Percentiles rank a stretch among this genome's conserved stretches.
Evolutionary conservation across 176 grass and related monocot species (phyloP).

Genomic region (Raddia guianensis): DNA sequence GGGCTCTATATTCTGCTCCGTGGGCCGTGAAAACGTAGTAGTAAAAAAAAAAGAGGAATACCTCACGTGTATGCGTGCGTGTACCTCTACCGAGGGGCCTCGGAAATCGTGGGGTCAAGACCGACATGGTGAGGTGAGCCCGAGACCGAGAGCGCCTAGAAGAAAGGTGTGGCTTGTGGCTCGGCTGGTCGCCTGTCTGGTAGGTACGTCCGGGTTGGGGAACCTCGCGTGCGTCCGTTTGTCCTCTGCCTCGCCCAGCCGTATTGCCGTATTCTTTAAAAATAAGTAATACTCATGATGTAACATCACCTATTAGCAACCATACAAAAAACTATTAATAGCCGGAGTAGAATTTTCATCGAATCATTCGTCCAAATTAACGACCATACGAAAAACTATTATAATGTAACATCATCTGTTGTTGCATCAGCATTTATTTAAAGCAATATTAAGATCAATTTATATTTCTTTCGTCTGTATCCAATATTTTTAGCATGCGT

Average conservation of each 20-base stretch:
- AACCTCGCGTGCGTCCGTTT: conserved; percentile 20
- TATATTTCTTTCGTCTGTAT: too few species aligned
- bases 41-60: too few species aligned
- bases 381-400: too few species aligned
- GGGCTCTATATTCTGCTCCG: conserved; percentile 33
- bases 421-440: too few species aligned
- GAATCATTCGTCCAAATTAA: too few species aligned
- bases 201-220: conserved; percentile 30
- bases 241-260: not conserved
- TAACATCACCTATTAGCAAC: too few species aligned
- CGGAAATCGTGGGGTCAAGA: conserved; percentile 47
- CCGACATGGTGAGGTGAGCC: conserved; percentile 30
- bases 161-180: conserved; percentile 11
- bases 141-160: conserved; percentile 45
- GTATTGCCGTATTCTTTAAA: not conserved
- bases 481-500: too few species aligned
- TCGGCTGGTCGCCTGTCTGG: conserved; percentile 21
- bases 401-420: too few species aligned
- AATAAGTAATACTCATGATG: too few species aligned
- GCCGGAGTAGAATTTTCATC: too few species aligned
- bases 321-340: too few species aligned
- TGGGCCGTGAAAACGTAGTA: not conserved
- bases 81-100: not conserved
- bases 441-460: too few species aligned
- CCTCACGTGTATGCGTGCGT: conserved; percentile 8